phyloP scores from a whole-genome alignment of 257 asterid species.

The Nicotiana undulata region DNA sequence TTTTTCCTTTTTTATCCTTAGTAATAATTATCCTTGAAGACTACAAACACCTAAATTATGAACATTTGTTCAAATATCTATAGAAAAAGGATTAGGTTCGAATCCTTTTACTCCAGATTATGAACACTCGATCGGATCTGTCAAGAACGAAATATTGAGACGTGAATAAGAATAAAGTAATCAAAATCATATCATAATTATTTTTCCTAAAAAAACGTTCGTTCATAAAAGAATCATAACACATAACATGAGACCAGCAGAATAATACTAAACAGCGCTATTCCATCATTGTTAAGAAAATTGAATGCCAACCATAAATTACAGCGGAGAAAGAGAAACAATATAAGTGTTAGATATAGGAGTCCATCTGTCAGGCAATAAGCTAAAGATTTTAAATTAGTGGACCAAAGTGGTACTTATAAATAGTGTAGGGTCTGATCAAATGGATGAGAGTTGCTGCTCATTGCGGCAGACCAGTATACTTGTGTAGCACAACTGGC shows the following conservation, averaged over 20 bases:
- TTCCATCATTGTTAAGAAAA: background rate
- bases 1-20: too few species aligned
- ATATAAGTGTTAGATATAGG: background rate
- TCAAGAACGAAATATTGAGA: too few species aligned
- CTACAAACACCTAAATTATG: too few species aligned
- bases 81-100: too few species aligned
- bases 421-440: background rate
- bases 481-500: background rate
- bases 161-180: accelerated
- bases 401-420: background rate
- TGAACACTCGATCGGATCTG: too few species aligned
- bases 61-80: too few species aligned
- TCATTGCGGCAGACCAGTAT: background rate
- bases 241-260: too few species aligned
- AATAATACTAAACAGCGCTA: background rate
- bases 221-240: accelerated
- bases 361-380: background rate
- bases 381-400: background rate
- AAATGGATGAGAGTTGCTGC: background rate
- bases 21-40: too few species aligned
- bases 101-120: too few species aligned
- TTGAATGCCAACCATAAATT: background rate
- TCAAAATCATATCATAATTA: too few species aligned
- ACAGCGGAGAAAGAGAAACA: background rate
- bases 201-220: too few species aligned